Conservation (phyloP, 345 rosid species). For the Mercurialis annua region DNA sequence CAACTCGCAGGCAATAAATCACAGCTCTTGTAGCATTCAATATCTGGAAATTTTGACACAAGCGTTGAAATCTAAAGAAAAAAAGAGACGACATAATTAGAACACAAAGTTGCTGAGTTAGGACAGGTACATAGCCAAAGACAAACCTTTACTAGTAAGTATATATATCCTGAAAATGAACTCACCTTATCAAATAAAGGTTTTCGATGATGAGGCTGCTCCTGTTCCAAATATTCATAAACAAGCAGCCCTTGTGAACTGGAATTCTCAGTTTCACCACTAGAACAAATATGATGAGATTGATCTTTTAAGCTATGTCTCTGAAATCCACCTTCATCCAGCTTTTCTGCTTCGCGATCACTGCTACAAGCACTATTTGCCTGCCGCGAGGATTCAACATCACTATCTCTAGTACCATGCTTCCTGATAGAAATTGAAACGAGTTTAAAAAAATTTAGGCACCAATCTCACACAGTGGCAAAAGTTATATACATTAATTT, state of each 20-base stretch:
- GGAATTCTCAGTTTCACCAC: conserved; percentile 34
- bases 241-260: conserved; percentile 35
- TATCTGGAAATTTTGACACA: conserved; percentile 55
- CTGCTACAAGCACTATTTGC: conserved; percentile 34
- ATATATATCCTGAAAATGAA: conserved; percentile 5
- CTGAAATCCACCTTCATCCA: conserved; percentile 27
- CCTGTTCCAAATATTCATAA: conserved; percentile 54
- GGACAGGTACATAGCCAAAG: conserved; percentile 3
- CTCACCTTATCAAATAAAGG: conserved; percentile 63
- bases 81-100: not conserved
- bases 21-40: conserved; percentile 60
- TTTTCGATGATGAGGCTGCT: conserved; percentile 48
- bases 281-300: conserved; percentile 31
- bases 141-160: not conserved
- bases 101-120: conserved; percentile 14
- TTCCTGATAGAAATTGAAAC: conserved; percentile 7
- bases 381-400: conserved; percentile 41
- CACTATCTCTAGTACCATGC: conserved; percentile 38
- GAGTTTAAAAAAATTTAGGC: conserved; percentile 1
- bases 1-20: conserved; percentile 80
- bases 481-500: not conserved
- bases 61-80: conserved; percentile 48
- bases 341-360: conserved; percentile 33
- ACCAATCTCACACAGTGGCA: not conserved
- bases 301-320: conserved; percentile 31